Conservation (phyloP, 768 basidiomycete species). For the Clavulina sp. region DNA sequence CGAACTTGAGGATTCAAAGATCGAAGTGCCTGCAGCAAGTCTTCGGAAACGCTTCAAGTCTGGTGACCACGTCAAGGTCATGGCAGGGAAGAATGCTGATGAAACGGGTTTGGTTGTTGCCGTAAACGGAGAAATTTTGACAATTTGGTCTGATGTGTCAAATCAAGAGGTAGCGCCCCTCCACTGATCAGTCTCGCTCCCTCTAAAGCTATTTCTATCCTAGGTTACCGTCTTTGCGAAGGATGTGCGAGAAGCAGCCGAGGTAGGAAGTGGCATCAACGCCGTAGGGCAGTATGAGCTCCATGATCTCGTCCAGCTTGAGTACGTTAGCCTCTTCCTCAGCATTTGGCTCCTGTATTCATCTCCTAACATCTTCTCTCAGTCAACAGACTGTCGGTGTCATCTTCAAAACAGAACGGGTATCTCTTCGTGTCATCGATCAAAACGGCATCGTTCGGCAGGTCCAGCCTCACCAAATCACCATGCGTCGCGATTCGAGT, state of each 20-base stretch:
- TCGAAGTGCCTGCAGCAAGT: slow-evolving; percentile 71
- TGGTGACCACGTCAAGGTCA: slow-evolving; percentile 97
- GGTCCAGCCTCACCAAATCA: slow-evolving; percentile 88
- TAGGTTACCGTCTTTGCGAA: slow-evolving; percentile 95
- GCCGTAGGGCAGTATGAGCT: slow-evolving; percentile 85
- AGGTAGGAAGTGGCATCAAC: slow-evolving; percentile 84
- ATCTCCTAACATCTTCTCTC: not conserved
- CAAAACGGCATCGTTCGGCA: slow-evolving; percentile 81
- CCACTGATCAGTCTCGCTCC: not conserved
- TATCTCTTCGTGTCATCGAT: slow-evolving; percentile 89
- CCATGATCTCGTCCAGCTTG: slow-evolving; percentile 91
- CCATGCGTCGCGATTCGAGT: slow-evolving; percentile 68
- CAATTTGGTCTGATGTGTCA: slow-evolving; percentile 93
- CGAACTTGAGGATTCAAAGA: slow-evolving; percentile 72
- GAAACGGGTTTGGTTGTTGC: slow-evolving; percentile 94
- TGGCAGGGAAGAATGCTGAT: slow-evolving; percentile 84
- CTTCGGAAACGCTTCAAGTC: slow-evolving; percentile 91
- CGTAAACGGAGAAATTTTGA: slow-evolving; percentile 77
- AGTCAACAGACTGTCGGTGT: slow-evolving; percentile 91
- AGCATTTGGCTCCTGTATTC: not conserved
- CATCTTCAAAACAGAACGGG: slow-evolving; percentile 92
- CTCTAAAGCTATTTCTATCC: slow-evolving; percentile 8
- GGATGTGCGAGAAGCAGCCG: slow-evolving; percentile 92
- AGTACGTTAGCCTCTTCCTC: slow-evolving; percentile 36
- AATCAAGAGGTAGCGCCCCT: slow-evolving; percentile 62